Conservation (phyloP, 164 flowering plant species). For the Kalanchoe fedtschenkoi region DNA sequence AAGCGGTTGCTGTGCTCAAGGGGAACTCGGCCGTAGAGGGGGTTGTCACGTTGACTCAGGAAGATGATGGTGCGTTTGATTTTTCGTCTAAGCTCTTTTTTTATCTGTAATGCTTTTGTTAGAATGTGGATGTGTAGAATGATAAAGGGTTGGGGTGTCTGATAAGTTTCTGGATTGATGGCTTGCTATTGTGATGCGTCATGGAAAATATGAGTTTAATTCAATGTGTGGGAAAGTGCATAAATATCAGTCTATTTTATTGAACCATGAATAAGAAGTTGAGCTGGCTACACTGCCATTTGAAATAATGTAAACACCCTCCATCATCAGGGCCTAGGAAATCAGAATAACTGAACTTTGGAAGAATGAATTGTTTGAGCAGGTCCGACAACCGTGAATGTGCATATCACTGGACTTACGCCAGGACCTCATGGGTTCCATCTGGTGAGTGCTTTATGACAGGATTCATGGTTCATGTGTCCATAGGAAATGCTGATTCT, state of each 20-base stretch:
- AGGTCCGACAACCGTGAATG: slow-evolving; percentile 86
- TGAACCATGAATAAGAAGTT: neutral
- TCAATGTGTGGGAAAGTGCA: neutral
- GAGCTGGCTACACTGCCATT: too few relatives aligned
- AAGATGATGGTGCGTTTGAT: slow-evolving; percentile 43
- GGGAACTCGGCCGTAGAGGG: slow-evolving; percentile 70
- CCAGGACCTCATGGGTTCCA: slow-evolving; percentile 87
- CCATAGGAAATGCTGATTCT: neutral
- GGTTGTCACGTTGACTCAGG: slow-evolving; percentile 68
- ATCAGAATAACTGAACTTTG: neutral
- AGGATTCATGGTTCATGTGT: neutral
- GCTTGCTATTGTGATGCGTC: too few relatives aligned
- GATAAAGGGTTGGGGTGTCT: neutral
- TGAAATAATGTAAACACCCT: too few relatives aligned
- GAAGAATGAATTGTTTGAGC: slow-evolving; percentile 5
- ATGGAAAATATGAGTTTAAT: neutral
- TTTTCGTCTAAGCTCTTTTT: neutral
- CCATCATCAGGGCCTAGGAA: too few relatives aligned
- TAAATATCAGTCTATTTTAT: neutral
- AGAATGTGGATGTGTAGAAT: too few relatives aligned
- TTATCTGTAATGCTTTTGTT: too few relatives aligned
- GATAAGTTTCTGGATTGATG: too few relatives aligned
- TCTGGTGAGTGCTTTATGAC: slow-evolving; percentile 38
- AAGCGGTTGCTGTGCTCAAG: slow-evolving; percentile 85
- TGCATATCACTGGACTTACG: slow-evolving; percentile 54